Percentiles rank a stretch among this genome's conserved stretches.
Conservation (phyloP, 2,329 filamentous ascomycete genomes). For the Penicillium occitanis region DNA sequence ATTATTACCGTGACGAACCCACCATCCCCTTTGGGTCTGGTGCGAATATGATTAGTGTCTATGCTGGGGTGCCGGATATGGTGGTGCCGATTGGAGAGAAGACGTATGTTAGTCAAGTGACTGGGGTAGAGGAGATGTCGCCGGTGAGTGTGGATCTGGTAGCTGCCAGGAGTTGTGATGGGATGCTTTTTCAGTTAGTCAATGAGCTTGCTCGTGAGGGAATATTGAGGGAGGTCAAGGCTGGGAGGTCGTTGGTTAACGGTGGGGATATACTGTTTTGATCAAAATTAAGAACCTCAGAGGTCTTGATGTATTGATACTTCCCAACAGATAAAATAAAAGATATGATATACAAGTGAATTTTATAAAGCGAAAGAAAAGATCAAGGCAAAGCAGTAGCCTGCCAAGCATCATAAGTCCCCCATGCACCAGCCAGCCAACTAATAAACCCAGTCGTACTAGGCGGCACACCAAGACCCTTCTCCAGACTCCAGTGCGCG, state of each 20-base stretch:
- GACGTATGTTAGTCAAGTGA: constrained; percentile 30
- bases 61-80: constrained; percentile 31
- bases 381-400: constrained; percentile 32
- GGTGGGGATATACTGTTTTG: constrained; percentile 9
- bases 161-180: constrained; percentile 34
- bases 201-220: constrained; percentile 29
- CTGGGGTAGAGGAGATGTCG: constrained; percentile 32
- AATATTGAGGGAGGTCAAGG: constrained; percentile 28
- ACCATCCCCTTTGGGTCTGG: background rate
- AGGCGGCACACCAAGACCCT: constrained; percentile 61
- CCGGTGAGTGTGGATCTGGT: constrained; percentile 36
- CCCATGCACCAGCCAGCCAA: constrained; percentile 49
- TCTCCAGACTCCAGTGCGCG: constrained; percentile 75
- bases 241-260: constrained; percentile 23
- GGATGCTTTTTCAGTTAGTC: constrained; percentile 33
- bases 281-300: background rate
- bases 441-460: constrained; percentile 60
- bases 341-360: background rate
- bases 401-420: constrained; percentile 48
- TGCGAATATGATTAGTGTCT: constrained; percentile 15
- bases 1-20: constrained; percentile 23
- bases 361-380: background rate
- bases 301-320: background rate
- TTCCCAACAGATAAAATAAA: background rate
- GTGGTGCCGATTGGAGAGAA: constrained; percentile 31